Percentiles rank a stretch among this genome's conserved stretches.
These are phyloP conservation scores for Coemansia sp. DNA, from an alignment of 192 early-diverging fungal genomes.

Conservation along the genomic window DNA sequence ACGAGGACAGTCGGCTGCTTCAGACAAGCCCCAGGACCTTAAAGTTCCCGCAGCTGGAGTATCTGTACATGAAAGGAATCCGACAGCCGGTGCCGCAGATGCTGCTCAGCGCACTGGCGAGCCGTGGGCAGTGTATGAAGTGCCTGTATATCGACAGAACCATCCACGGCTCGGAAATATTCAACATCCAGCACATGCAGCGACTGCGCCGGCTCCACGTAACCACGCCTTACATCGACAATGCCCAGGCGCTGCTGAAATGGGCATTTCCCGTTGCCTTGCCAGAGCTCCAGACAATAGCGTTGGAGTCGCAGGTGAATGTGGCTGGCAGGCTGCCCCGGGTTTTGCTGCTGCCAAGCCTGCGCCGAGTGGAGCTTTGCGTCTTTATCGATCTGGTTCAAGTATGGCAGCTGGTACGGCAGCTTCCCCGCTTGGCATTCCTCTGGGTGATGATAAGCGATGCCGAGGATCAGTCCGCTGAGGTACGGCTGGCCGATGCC, in stretches of 20 bases:
- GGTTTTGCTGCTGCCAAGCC: slow-evolving; percentile 1
- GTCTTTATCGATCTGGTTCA: slow-evolving; percentile 11
- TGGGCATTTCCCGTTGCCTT: slow-evolving; percentile 6
- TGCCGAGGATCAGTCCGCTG: neutral
- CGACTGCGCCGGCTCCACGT: slow-evolving; percentile 13
- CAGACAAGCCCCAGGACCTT: no score
- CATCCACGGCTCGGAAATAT: slow-evolving; percentile 5
- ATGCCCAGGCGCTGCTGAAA: slow-evolving; percentile 13
- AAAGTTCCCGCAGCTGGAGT: slow-evolving; percentile 15
- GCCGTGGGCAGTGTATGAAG: slow-evolving; percentile 3
- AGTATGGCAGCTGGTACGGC: slow-evolving; percentile 7
- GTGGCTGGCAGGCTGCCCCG: slow-evolving; percentile 10
- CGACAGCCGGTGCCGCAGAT: slow-evolving; percentile 15
- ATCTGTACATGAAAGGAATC: slow-evolving; percentile 12
- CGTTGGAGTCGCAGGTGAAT: slow-evolving; percentile 13
- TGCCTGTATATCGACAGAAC: slow-evolving; percentile 14
- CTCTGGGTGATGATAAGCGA: slow-evolving; percentile 10
- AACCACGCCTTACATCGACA: slow-evolving; percentile 11
- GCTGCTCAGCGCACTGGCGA: slow-evolving; percentile 14
- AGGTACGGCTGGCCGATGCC: slow-evolving; percentile 1
- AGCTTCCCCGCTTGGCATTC: slow-evolving; percentile 20
- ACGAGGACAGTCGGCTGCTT: no score
- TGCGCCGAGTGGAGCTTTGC: slow-evolving; percentile 13
- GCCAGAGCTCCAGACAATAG: slow-evolving; percentile 2
- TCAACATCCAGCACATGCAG: slow-evolving; percentile 13